These are phyloP conservation scores for Capronia coronata DNA, from an alignment of 2,329 filamentous ascomycete species.

Conservation along the genomic window DNA sequence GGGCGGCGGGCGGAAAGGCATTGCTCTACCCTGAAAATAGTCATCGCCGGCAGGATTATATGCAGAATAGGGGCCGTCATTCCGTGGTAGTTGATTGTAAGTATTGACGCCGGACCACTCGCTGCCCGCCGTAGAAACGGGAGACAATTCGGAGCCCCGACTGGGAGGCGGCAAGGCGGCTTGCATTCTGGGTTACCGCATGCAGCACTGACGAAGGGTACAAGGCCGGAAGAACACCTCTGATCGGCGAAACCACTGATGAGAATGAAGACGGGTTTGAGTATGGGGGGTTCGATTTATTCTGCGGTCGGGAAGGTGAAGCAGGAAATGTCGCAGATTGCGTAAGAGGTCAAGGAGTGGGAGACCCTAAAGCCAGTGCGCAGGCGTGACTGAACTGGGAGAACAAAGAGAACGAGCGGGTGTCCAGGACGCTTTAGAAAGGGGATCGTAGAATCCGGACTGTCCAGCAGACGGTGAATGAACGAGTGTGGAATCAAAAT, in stretches of 20 bases:
- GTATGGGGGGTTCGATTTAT: not conserved
- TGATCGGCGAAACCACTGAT: not conserved
- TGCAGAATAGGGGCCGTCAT: slow-evolving; percentile 44
- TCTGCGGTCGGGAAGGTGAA: slow-evolving; percentile 8
- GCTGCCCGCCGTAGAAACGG: slow-evolving; percentile 72
- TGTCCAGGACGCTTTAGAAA: not conserved
- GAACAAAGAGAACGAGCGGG: slow-evolving; percentile 1
- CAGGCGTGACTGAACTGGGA: slow-evolving; percentile 9
- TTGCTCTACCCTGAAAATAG: slow-evolving; percentile 11
- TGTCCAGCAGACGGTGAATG: slow-evolving; percentile 20
- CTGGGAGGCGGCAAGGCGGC: slow-evolving; percentile 17
- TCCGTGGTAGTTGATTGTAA: slow-evolving; percentile 48
- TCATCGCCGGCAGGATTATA: slow-evolving; percentile 16
- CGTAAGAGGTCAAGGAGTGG: slow-evolving; percentile 18
- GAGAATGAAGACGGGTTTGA: not conserved
- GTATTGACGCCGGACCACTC: slow-evolving; percentile 70
- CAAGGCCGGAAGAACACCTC: not conserved
- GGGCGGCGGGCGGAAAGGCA: slow-evolving; percentile 15
- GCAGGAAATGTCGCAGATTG: slow-evolving; percentile 18
- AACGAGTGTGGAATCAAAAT: not conserved
- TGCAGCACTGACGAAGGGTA: not conserved
- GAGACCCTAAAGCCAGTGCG: slow-evolving; percentile 13
- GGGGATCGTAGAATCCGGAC: slow-evolving; percentile 5
- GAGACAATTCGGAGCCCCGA: slow-evolving; percentile 49
- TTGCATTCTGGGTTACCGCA: slow-evolving; percentile 15